A percentile compares a stretch with the other conserved stretches of the same genome.
phyloP scores from a whole-genome alignment of 345 rosid species.

The Physaria fendleri region DNA sequence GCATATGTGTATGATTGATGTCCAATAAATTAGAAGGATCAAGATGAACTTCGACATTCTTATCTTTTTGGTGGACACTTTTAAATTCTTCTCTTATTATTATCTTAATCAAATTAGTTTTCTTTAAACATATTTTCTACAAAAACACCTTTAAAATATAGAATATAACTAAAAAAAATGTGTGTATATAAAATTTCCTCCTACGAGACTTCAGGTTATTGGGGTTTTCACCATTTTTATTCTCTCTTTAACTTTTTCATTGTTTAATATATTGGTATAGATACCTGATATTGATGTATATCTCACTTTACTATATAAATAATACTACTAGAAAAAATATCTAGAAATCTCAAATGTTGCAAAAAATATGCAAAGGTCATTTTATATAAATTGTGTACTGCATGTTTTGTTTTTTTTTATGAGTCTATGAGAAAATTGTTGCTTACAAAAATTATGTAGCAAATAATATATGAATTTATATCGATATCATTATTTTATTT shows the following conservation, averaged over 20 bases:
- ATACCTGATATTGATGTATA: slow-evolving; percentile 28
- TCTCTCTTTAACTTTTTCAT: slow-evolving; percentile 27
- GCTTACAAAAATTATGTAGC: neutral
- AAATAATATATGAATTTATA: neutral
- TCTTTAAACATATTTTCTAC: neutral
- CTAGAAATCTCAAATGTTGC: neutral
- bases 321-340: neutral
- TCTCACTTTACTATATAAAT: slow-evolving; percentile 3
- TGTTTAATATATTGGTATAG: slow-evolving; percentile 23
- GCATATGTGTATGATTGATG: slow-evolving; percentile 40
- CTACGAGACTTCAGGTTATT: slow-evolving; percentile 44
- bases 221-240: slow-evolving; percentile 40
- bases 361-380: too few relatives aligned
- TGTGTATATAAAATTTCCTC: too few relatives aligned
- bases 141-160: too few relatives aligned
- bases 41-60: slow-evolving; percentile 48
- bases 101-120: slow-evolving; percentile 20
- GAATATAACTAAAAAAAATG: too few relatives aligned
- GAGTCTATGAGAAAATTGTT: neutral
- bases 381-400: neutral
- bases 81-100: slow-evolving; percentile 41
- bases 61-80: too few relatives aligned
- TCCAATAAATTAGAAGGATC: slow-evolving; percentile 49
- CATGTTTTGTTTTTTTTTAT: neutral
- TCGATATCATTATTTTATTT: neutral